Base-by-base conservation (phyloP, 129 eudicot genomes). In the Mikania micrantha region DNA sequence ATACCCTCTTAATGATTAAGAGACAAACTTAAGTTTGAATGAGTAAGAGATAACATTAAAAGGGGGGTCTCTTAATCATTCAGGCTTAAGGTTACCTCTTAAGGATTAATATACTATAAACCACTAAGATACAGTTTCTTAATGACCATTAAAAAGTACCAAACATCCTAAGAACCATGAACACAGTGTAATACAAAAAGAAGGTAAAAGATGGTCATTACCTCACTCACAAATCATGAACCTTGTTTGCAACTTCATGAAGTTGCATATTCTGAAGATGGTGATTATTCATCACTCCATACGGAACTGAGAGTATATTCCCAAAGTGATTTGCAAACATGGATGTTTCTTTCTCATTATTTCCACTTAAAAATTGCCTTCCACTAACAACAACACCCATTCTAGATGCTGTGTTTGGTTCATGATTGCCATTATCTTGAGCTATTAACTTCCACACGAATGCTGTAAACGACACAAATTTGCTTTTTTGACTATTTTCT, bases 291-390 rank as follows among this genome's bases (percentile, higher is more conserved):
- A 36, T 39, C 28, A 60, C 80, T 0, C 66, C 77, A 64, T 67
- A 86, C 4, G 92, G 92, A 28, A 86, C 25, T 4, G 92, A 82
- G 39, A 82, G 53, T 16, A 86, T 80, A 39, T 86, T 86, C 22
- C 92, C 92, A 42, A 82, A 86, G 49, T 80, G 77, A 57, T 45
- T 41, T 13, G 69, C 25, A 35, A 84, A 13, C 56, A 17, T 22
- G 15, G 78, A 39, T 9, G 67, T 25, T 24, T 39, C 65, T 15
- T 59, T 32, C 7, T 21, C 74, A 9, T 34, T 29, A 19, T 42
- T 64, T 22, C 62, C 48, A 9, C 25, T 60, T n/a, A 82, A 17
- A 12, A 83, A 52, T 7, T 38, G 16, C 36, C 85, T 66, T 3
- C 91, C 91, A 36, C 73, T 77, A 13, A 83, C 86, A 0, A 80